Evolutionary conservation across 768 basidiomycete species (phyloP), one percentile per base, ranked within the genome.

Genomic region (Cyclocybe cylindracea): DNA sequence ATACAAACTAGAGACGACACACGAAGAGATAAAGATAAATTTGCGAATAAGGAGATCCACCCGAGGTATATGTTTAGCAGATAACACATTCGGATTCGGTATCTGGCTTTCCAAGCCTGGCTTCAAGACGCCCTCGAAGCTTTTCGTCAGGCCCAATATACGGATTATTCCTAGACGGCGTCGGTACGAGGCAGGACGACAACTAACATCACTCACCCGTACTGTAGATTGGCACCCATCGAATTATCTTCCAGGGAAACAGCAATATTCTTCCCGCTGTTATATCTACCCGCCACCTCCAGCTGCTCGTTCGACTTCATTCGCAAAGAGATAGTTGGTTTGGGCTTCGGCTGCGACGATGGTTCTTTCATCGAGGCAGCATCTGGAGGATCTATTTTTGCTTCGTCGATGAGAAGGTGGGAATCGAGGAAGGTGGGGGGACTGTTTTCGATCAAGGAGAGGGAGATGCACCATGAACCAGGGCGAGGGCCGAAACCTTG

Each of bases 141-240:
- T 70, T 68, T 38, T 76, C 79, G 46, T 82, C 79, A 1, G 61
- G 41, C 0, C 69, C 71, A 19, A 81, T 75, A 56, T 76, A 82
- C 1, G 77, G 71, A 10, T 71, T 80, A 18, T 74, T 76, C 2
- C 77, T 79, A 39, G 37, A 39, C 35, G 33, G 62, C 48, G 39
- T 39, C 31, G 10, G 18, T 7, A 39, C 49, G 2, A 39, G 45
- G 7, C 46, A 33, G n/a, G n/a, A 50, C 16, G 39, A 50, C 5
- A 45, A 5, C 7, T 41, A 16, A 32, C 24, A 36, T n/a, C 6
- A 72, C 83, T 64, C 48, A 85, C 84, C 75, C 72, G 47, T 81
- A 82, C 46, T 80, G 76, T 5, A 86, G 59, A 48, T 78, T 78
- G 1, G 70, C 62, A 2, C 73, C 83, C 66, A 64, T 64, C 43